Conservation (phyloP, 805 yeast species). For the Saturnispora kantuleensis region DNA sequence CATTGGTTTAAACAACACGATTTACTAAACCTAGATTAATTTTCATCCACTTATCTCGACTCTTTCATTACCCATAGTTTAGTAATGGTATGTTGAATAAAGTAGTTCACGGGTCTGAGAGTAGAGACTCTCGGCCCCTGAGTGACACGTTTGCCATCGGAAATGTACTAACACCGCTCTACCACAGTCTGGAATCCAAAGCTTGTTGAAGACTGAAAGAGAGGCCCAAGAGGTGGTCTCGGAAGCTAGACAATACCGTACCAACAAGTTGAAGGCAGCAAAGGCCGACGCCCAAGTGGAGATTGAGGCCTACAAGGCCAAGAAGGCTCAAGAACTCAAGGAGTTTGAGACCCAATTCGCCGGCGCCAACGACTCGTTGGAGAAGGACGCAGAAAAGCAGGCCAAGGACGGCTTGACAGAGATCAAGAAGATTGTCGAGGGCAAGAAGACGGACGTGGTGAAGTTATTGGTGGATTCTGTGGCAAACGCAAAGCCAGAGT, state of each 20-base stretch:
- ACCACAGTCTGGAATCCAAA: conserved; percentile 51
- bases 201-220: conserved; percentile 77
- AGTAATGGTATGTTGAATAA: conserved; percentile 2
- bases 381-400: conserved; percentile 64
- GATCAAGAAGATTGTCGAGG: conserved; percentile 54
- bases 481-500: conserved; percentile 66
- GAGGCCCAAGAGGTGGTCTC: conserved; percentile 95
- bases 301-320: conserved; percentile 73
- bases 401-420: conserved; percentile 59
- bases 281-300: conserved; percentile 88
- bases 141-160: too few species aligned
- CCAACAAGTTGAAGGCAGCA: conserved; percentile 85
- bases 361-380: conserved; percentile 67
- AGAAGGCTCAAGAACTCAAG: conserved; percentile 76
- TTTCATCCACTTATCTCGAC: not conserved
- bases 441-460: conserved; percentile 59
- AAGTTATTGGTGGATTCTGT: conserved; percentile 73
- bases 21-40: not conserved
- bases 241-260: conserved; percentile 85
- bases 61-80: not conserved
- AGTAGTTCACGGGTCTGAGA: too few species aligned
- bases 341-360: conserved; percentile 62
- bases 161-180: not conserved
- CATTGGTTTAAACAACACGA: conserved; percentile 5
- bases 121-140: too few species aligned